phyloP scores from a whole-genome alignment of 2,329 filamentous ascomycete genomes.

The Penicillium palitans region DNA sequence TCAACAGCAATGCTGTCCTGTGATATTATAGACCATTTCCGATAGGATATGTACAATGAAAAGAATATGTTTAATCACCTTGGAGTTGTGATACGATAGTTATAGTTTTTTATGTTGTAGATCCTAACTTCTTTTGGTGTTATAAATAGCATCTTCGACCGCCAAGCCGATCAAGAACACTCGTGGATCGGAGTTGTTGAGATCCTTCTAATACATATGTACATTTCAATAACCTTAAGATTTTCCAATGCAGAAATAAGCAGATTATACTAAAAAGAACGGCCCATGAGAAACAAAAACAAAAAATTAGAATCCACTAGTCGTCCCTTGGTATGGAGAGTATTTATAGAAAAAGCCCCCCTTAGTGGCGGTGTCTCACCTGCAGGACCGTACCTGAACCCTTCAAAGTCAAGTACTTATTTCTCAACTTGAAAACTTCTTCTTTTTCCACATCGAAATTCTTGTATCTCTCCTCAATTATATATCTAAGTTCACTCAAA shows the following conservation, averaged over 20 bases:
- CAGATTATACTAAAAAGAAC: background rate
- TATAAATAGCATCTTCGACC: constrained; percentile 16
- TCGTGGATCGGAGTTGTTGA: background rate
- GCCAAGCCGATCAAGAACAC: background rate
- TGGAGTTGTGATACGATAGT: background rate
- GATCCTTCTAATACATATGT: background rate
- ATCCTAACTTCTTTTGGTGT: background rate
- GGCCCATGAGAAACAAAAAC: background rate
- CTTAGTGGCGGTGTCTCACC: constrained; percentile 21
- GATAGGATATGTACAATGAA: constrained; percentile 28
- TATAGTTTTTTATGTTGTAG: background rate
- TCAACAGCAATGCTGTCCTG: constrained; percentile 13
- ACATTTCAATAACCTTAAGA: background rate
- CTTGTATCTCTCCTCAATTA: background rate
- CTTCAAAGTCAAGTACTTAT: constrained; percentile 7
- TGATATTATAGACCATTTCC: constrained; percentile 22
- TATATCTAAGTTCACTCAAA: background rate
- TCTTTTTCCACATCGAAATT: background rate
- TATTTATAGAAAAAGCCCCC: constrained; percentile 21
- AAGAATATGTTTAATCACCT: constrained; percentile 11
- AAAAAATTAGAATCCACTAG: constrained; percentile 4
- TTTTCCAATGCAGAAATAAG: background rate
- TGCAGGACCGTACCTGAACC: constrained; percentile 10
- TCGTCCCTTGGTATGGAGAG: constrained; percentile 6
- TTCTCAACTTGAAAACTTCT: background rate